Evolutionary conservation across 106 monocot genomes (phyloP), one percentile per base, ranked within the genome.

Genomic region (Acanthochlamys bracteata): DNA sequence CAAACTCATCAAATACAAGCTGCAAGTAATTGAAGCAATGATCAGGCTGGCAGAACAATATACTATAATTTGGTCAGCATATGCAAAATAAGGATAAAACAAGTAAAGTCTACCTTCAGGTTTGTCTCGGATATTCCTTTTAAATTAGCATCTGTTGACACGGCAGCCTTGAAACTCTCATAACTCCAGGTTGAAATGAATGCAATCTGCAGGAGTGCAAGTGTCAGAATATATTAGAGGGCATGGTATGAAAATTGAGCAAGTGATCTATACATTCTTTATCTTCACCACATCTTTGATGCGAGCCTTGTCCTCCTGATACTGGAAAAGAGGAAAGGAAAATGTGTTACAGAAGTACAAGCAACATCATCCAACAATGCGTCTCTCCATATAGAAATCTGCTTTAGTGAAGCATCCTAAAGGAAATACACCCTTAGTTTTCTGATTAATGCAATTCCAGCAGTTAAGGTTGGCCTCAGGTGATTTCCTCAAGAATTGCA

Each of bases 1-100:
- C n/a, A 45, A 88, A 66, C 41, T 98, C 96, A 66, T 88, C 88
- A 74, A 83, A 98, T 25, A 88, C 61, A 75, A 98, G 79, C 96
- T 98, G 66, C 68, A 78, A 63, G 59, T 10, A 14, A 12, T 59
- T 45, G n/a, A 22, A 15, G n/a, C 17, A 25, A 21, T 20, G 49
- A 33, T 33, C 6, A 3, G 33, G 33, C 33, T 33, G 33, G 33
- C 33, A 33, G 33, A 33, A 33, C 33, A 33, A 33, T 33, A 33
- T 33, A 33, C 33, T 33, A 33, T n/a, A n/a, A n/a, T n/a, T n/a
- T n/a, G n/a, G n/a, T n/a, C n/a, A n/a, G n/a, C n/a, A n/a, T n/a
- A n/a, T n/a, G n/a, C n/a, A 33, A 33, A 6, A 33, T 33, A 33
- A 33, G 33, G 33, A 33, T 33, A 6, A 33, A 1, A 33, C 6